These are phyloP conservation scores for Rozella allomycis DNA, from an alignment of 371 early-diverging fungal genomes.

Conservation along the genomic window DNA sequence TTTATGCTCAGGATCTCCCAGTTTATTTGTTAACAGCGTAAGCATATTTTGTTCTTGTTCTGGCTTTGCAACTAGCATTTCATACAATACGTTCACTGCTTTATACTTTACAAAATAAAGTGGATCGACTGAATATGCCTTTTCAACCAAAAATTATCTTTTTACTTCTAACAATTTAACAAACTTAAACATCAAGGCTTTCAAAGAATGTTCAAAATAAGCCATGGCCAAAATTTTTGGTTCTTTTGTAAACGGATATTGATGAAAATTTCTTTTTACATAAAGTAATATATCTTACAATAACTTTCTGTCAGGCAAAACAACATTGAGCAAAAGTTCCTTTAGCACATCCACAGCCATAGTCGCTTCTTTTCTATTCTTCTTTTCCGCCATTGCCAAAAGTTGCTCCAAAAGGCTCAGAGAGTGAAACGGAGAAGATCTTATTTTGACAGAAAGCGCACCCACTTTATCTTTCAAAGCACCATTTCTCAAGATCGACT, in stretches of 20 bases:
- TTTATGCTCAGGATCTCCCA: slow-evolving; percentile 75
- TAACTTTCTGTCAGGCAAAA: too few species aligned
- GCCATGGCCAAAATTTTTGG: too few species aligned
- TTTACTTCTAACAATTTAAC: slow-evolving; percentile 49
- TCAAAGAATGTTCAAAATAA: slow-evolving; percentile 77
- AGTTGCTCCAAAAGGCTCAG: slow-evolving; percentile 45
- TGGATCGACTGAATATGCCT: slow-evolving; percentile 57
- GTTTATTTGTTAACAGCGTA: slow-evolving; percentile 69
- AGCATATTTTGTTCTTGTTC: slow-evolving; percentile 88
- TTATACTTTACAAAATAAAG: slow-evolving; percentile 53
- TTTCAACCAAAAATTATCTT: background rate
- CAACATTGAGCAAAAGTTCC: slow-evolving; percentile 62
- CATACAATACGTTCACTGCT: slow-evolving; percentile 44
- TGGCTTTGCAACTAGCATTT: slow-evolving; percentile 58
- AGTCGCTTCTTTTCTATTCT: slow-evolving; percentile 61
- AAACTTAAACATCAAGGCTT: slow-evolving; percentile 66
- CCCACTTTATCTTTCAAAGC: slow-evolving; percentile 78
- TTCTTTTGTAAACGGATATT: too few species aligned
- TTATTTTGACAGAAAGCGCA: slow-evolving; percentile 69
- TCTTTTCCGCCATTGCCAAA: slow-evolving; percentile 57
- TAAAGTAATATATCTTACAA: too few species aligned
- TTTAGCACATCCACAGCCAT: slow-evolving; percentile 67
- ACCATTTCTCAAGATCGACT: too few species aligned
- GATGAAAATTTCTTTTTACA: too few species aligned
- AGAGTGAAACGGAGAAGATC: slow-evolving; percentile 73